A percentile compares a stretch with the other conserved stretches of the same genome.
These are phyloP conservation scores for Cyclostephanos invisitatus DNA, from an alignment of 108 stramenopile species.

Conservation along the genomic window DNA sequence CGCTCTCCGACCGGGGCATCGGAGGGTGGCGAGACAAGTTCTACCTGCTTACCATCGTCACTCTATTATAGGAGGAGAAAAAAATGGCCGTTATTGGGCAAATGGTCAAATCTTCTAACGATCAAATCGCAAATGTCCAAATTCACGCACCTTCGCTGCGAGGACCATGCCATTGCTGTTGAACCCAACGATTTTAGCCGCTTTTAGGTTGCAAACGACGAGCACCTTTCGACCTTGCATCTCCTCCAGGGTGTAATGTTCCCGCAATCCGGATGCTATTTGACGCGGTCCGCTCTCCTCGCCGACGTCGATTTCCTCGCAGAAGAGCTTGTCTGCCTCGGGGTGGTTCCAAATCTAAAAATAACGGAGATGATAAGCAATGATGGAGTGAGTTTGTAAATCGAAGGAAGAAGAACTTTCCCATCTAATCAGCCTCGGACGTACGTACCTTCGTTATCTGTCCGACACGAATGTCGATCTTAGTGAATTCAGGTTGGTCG, in stretches of 20 bases:
- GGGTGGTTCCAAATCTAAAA: slow-evolving; percentile 90
- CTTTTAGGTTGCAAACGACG: slow-evolving; percentile 93
- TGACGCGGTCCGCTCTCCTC: slow-evolving; percentile 78
- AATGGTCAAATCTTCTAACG: neutral
- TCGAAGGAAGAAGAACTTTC: too few relatives aligned
- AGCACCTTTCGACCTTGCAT: slow-evolving; percentile 86
- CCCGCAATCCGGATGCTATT: slow-evolving; percentile 89
- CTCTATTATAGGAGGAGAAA: slow-evolving; percentile 32
- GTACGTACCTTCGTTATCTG: slow-evolving; percentile 63
- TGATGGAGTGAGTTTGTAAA: neutral
- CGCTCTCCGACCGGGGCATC: slow-evolving; percentile 85
- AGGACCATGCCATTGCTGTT: slow-evolving; percentile 89
- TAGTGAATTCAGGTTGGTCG: slow-evolving; percentile 85
- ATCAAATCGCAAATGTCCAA: neutral
- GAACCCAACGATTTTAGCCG: slow-evolving; percentile 88
- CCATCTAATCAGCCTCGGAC: too few relatives aligned
- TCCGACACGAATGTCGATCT: slow-evolving; percentile 89
- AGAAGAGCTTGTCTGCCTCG: slow-evolving; percentile 89
- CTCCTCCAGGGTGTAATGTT: slow-evolving; percentile 83
- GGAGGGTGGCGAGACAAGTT: slow-evolving; percentile 78
- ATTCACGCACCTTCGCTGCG: slow-evolving; percentile 67
- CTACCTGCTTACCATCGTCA: slow-evolving; percentile 72
- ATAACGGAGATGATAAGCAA: neutral
- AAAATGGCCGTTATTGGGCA: neutral
- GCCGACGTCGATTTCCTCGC: slow-evolving; percentile 92